Conservation (phyloP, 306 rosid genomes). For the Cicer arietinum region DNA sequence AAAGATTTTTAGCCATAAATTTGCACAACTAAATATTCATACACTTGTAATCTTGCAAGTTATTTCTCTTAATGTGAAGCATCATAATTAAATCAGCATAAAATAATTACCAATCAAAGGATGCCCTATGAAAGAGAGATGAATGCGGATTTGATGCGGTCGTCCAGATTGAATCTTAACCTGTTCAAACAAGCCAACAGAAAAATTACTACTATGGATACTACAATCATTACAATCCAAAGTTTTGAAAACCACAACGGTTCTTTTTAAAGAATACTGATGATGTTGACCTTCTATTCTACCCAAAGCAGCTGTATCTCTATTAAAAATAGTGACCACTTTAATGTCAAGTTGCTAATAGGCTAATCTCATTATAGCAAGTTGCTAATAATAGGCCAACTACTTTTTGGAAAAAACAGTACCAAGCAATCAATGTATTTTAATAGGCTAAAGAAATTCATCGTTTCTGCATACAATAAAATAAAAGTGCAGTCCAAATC, state of each 20-base stretch:
- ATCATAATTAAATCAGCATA: slow-evolving; percentile 7
- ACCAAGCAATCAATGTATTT: neutral
- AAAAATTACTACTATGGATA: slow-evolving; percentile 21
- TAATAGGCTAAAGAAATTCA: neutral
- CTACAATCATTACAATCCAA: slow-evolving; percentile 1
- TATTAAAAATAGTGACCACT: too few relatives aligned
- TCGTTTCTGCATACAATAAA: neutral
- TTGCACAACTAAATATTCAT: neutral
- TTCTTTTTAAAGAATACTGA: slow-evolving; percentile 1
- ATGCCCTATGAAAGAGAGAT: slow-evolving; percentile 90
- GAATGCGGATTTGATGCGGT: slow-evolving; percentile 97
- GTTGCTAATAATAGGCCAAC: neutral
- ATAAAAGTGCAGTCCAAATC: neutral
- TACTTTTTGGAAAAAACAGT: too few relatives aligned
- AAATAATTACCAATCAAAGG: slow-evolving; percentile 73
- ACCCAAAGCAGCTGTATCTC: too few relatives aligned
- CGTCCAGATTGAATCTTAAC: slow-evolving; percentile 92
- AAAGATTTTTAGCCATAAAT: neutral
- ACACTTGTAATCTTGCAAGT: slow-evolving; percentile 19
- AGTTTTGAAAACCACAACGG: slow-evolving; percentile 1
- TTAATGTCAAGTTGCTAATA: too few relatives aligned
- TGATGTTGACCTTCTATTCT: neutral
- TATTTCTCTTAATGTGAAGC: slow-evolving; percentile 26
- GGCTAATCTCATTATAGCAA: too few relatives aligned
- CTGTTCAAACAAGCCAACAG: slow-evolving; percentile 57